Conservation (phyloP, 805 yeast genomes). For the Candida coquimbonensis region DNA sequence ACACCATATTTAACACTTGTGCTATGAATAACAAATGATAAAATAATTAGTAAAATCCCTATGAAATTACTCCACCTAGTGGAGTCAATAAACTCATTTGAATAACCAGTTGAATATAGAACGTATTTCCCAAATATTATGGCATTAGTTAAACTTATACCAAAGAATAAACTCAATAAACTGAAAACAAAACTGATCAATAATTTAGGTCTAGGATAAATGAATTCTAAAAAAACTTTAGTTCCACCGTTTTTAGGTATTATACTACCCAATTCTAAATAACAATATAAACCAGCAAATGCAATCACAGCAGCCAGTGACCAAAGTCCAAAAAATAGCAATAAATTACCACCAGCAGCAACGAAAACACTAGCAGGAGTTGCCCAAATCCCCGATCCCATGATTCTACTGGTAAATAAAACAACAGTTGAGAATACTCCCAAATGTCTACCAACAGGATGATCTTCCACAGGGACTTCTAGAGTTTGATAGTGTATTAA, state of each 20-base stretch:
- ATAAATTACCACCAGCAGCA: conserved; percentile 63
- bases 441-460: conserved; percentile 69
- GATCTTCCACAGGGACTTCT: conserved; percentile 16
- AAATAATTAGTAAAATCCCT: conserved; percentile 34
- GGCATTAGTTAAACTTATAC: conserved; percentile 47
- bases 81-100: conserved; percentile 26
- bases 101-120: conserved; percentile 36
- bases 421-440: conserved; percentile 63
- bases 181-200: conserved; percentile 45
- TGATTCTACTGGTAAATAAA: conserved; percentile 58
- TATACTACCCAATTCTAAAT: conserved; percentile 62
- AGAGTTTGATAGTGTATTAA: neutral
- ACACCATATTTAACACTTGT: conserved; percentile 55
- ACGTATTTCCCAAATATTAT: conserved; percentile 58
- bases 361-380: conserved; percentile 58
- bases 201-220: conserved; percentile 54
- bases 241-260: conserved; percentile 73
- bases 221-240: conserved; percentile 63
- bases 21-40: conserved; percentile 43
- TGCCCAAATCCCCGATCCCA: conserved; percentile 77
- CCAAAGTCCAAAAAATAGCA: conserved; percentile 59
- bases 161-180: conserved; percentile 44
- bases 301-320: conserved; percentile 51
- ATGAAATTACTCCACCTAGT: conserved; percentile 30
- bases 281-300: conserved; percentile 60